Conservation (phyloP, 2,329 filamentous ascomycete species). For the Alternaria atra region DNA sequence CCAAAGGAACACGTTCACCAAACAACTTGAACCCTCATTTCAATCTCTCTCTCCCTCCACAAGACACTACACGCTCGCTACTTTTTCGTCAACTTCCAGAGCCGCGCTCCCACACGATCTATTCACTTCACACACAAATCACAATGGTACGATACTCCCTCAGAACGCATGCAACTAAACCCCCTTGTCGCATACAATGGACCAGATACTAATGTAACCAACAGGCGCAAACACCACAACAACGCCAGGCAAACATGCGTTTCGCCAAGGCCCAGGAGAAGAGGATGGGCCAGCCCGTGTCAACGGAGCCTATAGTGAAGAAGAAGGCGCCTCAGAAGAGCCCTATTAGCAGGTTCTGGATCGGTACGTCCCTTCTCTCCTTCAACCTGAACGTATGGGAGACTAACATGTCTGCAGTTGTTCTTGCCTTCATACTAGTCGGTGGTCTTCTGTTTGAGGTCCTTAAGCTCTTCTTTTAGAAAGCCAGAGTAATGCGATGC, state of each 20-base stretch:
- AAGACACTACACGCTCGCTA: constrained; percentile 2
- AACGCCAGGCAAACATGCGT: constrained; percentile 81
- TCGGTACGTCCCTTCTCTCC: constrained; percentile 60
- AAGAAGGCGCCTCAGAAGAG: constrained; percentile 57
- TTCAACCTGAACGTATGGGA: not conserved
- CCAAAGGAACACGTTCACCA: constrained; percentile 23
- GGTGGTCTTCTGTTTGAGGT: constrained; percentile 69
- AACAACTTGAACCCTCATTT: constrained; percentile 9
- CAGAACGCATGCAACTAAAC: not conserved
- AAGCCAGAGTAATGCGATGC: not conserved
- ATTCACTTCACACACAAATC: not conserved
- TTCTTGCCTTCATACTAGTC: constrained; percentile 70
- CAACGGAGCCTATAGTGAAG: constrained; percentile 57
- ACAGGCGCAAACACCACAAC: constrained; percentile 84
- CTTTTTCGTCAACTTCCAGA: not conserved
- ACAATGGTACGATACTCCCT: constrained; percentile 2
- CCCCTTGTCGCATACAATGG: not conserved
- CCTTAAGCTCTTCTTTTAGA: constrained; percentile 58
- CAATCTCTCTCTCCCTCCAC: constrained; percentile 1
- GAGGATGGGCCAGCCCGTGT: constrained; percentile 73
- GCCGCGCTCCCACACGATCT: not conserved
- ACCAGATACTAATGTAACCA: not conserved
- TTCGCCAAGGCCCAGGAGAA: constrained; percentile 77
- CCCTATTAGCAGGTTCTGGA: constrained; percentile 65
- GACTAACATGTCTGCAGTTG: constrained; percentile 52